Evolutionary conservation across 2,329 filamentous ascomycete genomes (phyloP).

Genomic region (Neophaeococcomyces mojaviensis): DNA sequence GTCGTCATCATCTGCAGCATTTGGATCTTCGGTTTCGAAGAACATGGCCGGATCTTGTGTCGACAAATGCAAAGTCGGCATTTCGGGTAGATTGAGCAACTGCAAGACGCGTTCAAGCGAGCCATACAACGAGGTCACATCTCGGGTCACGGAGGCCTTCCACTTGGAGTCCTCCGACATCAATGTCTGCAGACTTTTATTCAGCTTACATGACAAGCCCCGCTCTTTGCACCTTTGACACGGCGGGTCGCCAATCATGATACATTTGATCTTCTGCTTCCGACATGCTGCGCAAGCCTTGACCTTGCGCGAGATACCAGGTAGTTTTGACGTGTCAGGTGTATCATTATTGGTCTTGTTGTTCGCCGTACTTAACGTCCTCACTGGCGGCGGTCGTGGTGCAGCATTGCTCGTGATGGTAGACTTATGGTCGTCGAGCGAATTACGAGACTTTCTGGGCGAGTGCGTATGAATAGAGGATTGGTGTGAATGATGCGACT

Average conservation of each 20-base stretch:
- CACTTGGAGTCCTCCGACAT: slow-evolving; percentile 42
- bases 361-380: slow-evolving; percentile 12
- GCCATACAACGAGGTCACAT: slow-evolving; percentile 26
- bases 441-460: slow-evolving; percentile 18
- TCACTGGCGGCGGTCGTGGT: neutral
- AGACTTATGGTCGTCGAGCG: slow-evolving; percentile 16
- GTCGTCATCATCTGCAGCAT: slow-evolving; percentile 40
- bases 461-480: slow-evolving; percentile 1
- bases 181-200: slow-evolving; percentile 45
- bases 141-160: slow-evolving; percentile 29
- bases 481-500: slow-evolving; percentile 9
- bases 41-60: slow-evolving; percentile 23
- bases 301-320: slow-evolving; percentile 36
- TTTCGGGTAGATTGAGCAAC: slow-evolving; percentile 31
- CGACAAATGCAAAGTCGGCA: slow-evolving; percentile 30
- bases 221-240: slow-evolving; percentile 45
- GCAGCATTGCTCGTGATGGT: neutral
- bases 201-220: slow-evolving; percentile 44
- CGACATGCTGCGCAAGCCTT: slow-evolving; percentile 47
- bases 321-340: slow-evolving; percentile 15
- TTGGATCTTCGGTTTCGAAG: slow-evolving; percentile 31
- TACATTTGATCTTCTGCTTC: slow-evolving; percentile 47
- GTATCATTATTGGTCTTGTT: slow-evolving; percentile 17
- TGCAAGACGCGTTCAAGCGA: slow-evolving; percentile 30
- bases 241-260: slow-evolving; percentile 43